Conservation (phyloP, 176 grass and related monocot species). For the sorghum (Sorghum bicolor) region DNA sequence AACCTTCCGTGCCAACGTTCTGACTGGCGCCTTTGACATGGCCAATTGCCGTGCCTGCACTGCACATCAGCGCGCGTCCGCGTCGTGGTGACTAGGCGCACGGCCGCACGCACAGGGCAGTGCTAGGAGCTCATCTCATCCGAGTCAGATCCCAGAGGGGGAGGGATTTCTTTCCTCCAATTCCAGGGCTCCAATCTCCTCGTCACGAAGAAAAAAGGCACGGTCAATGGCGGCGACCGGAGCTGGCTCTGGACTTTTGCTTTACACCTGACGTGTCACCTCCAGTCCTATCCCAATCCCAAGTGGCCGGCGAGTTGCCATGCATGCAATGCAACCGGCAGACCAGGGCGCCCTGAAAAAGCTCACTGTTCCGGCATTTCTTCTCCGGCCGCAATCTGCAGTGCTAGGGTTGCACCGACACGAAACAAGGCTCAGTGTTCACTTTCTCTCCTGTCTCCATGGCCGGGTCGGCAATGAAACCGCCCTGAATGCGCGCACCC, state of each 20-base stretch:
- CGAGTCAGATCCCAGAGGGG: constrained; percentile 9
- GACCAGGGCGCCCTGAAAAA: background rate
- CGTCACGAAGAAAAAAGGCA: background rate
- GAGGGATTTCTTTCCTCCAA: background rate
- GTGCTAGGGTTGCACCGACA: too few relatives aligned
- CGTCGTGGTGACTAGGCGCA: constrained; percentile 10
- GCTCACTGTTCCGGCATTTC: background rate
- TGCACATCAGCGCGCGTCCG: background rate
- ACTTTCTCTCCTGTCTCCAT: background rate
- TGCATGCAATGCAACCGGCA: background rate
- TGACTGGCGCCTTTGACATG: background rate
- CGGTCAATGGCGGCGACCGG: constrained; percentile 5
- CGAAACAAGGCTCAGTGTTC: background rate
- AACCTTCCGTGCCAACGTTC: background rate
- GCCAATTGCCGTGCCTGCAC: background rate
- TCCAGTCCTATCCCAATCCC: background rate
- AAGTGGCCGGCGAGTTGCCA: background rate
- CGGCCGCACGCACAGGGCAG: background rate
- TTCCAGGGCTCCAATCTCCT: background rate
- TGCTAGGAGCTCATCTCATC: background rate
- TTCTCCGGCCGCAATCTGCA: background rate
- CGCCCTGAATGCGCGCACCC: background rate
- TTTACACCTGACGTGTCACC: background rate
- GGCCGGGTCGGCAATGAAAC: background rate
- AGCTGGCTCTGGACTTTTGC: too few relatives aligned